These are phyloP conservation scores for Cercospora janseana DNA, from an alignment of 2,329 filamentous ascomycete genomes.

Conservation along the genomic window DNA sequence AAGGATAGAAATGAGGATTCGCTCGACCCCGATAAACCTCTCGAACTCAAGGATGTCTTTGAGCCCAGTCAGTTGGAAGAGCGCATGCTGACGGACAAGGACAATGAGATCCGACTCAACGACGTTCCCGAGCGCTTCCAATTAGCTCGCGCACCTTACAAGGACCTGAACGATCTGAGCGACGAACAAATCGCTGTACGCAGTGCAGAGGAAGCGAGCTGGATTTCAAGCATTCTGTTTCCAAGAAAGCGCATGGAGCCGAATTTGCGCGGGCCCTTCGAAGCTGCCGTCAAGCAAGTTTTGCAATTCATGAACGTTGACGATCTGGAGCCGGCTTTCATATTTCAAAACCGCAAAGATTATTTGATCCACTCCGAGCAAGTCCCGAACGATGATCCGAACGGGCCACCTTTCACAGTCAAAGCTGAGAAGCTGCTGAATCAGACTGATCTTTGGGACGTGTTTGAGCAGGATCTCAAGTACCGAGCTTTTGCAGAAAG, in stretches of 20 bases:
- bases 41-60: slow-evolving; percentile 96
- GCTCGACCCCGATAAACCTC: slow-evolving; percentile 73
- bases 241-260: slow-evolving; percentile 72
- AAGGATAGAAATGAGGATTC: slow-evolving; percentile 77
- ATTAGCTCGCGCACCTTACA: slow-evolving; percentile 84
- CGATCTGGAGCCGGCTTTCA: slow-evolving; percentile 92
- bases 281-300: slow-evolving; percentile 84
- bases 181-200: slow-evolving; percentile 65
- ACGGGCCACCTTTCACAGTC: slow-evolving; percentile 70
- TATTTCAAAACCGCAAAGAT: slow-evolving; percentile 97
- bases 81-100: slow-evolving; percentile 91
- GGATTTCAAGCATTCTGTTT: slow-evolving; percentile 89
- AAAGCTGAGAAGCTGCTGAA: slow-evolving; percentile 82
- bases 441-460: slow-evolving; percentile 91
- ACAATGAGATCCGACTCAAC: slow-evolving; percentile 82
- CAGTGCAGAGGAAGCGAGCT: slow-evolving; percentile 79
- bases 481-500: slow-evolving; percentile 92
- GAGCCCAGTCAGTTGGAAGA: slow-evolving; percentile 93
- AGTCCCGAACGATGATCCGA: slow-evolving; percentile 64
- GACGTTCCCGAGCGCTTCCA: slow-evolving; percentile 96
- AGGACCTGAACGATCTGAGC: slow-evolving; percentile 68
- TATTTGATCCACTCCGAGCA: slow-evolving; percentile 90
- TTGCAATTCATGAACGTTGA: slow-evolving; percentile 93
- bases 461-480: slow-evolving; percentile 91
- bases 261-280: slow-evolving; percentile 77